Evolutionary conservation across 352 stramenopile genomes (phyloP).

Genomic region (Plasmopara viticola): DNA sequence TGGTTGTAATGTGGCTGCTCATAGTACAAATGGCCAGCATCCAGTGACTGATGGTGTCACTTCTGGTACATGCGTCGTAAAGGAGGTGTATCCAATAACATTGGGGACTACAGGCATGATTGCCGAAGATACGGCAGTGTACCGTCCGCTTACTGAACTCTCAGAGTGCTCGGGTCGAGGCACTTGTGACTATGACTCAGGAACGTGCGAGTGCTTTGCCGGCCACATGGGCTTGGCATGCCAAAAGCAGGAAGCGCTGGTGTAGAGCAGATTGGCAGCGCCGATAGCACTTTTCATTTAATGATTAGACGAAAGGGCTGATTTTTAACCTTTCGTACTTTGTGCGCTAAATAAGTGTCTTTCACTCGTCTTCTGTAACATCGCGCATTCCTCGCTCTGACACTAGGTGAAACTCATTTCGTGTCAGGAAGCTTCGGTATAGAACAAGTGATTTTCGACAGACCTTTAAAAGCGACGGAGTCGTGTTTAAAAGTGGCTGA

Average conservation of each 20-base stretch:
- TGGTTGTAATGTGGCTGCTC: constrained; percentile 35
- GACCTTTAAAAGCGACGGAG: constrained; percentile 38
- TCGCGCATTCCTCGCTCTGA: constrained; percentile 26
- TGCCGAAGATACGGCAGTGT: background rate
- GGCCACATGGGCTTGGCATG: constrained; percentile 76
- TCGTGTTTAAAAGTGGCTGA: constrained; percentile 39
- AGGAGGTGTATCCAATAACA: constrained; percentile 26
- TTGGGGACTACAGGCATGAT: background rate
- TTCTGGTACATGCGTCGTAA: constrained; percentile 25
- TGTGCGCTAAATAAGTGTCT: background rate
- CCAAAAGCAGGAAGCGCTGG: constrained; percentile 38
- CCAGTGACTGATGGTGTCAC: constrained; percentile 13
- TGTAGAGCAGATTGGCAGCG: constrained; percentile 7
- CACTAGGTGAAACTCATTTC: constrained; percentile 6
- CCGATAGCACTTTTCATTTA: no score
- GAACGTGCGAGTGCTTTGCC: constrained; percentile 56
- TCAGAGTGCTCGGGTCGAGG: constrained; percentile 55
- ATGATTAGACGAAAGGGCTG: background rate
- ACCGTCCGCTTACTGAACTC: constrained; percentile 40
- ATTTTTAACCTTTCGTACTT: background rate
- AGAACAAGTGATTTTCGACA: no score
- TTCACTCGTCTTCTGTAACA: constrained; percentile 16
- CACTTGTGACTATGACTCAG: constrained; percentile 42
- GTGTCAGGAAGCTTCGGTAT: background rate
- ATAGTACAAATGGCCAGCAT: constrained; percentile 31